A percentile compares a stretch with the other conserved stretches of the same genome.
phyloP scores from a whole-genome alignment of 1,284 basidiomycete genomes.

The Ustilago tritici region DNA sequence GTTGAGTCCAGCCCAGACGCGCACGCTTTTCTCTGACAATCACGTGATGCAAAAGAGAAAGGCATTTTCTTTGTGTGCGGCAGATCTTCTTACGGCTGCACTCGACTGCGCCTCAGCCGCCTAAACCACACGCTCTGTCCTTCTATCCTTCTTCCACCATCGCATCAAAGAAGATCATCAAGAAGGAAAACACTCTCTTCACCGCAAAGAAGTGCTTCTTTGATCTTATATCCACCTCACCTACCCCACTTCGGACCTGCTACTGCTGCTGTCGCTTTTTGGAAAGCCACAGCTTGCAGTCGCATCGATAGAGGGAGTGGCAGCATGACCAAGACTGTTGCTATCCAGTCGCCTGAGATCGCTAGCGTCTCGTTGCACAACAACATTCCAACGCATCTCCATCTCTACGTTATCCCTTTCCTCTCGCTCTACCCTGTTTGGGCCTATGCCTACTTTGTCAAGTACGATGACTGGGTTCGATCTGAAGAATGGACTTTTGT shows the following conservation, averaged over 20 bases:
- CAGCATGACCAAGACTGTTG: conserved; percentile 53
- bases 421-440: conserved; percentile 86
- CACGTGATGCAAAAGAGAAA: neutral
- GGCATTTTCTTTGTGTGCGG: neutral
- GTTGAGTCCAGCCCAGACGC: too few relatives aligned
- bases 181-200: neutral
- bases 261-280: conserved; percentile 17
- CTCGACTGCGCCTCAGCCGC: neutral
- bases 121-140: neutral
- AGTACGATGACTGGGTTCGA: conserved; percentile 79
- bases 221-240: conserved; percentile 6
- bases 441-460: conserved; percentile 89
- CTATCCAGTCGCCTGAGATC: conserved; percentile 87
- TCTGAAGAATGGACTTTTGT: conserved; percentile 80
- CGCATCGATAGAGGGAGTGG: conserved; percentile 17
- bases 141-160: neutral
- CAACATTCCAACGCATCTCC: conserved; percentile 80
- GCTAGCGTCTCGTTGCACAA: conserved; percentile 82
- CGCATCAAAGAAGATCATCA: conserved; percentile 7
- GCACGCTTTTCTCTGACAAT: too few relatives aligned
- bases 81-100: conserved; percentile 28
- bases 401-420: conserved; percentile 87
- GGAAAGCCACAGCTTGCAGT: conserved; percentile 12
- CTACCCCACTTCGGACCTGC: conserved; percentile 11
- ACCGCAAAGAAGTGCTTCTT: neutral